Percentiles rank a stretch among this genome's conserved stretches.
These are phyloP conservation scores for Entrophospora sp. DNA, from an alignment of 192 early-diverging fungal genomes.

Conservation along the genomic window DNA sequence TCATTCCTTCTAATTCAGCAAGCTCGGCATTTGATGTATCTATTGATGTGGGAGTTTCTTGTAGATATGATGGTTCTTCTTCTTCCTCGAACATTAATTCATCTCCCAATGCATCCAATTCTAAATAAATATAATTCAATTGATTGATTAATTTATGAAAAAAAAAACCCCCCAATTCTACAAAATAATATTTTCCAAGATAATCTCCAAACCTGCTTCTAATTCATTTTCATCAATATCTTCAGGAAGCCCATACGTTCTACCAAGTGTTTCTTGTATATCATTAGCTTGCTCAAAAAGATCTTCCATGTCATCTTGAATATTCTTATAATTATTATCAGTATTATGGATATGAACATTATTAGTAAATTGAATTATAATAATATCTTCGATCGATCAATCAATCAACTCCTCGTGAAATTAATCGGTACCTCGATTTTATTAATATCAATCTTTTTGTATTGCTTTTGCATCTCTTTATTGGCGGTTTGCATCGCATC, in stretches of 20 bases:
- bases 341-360: not conserved
- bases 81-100: slow-evolving; percentile 77
- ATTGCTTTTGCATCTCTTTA: slow-evolving; percentile 92
- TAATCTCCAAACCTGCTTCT: slow-evolving; percentile 68
- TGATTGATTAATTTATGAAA: too few relatives aligned
- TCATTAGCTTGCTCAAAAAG: slow-evolving; percentile 95
- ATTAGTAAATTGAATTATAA: too few relatives aligned
- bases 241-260: slow-evolving; percentile 88
- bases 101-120: slow-evolving; percentile 94
- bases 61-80: slow-evolving; percentile 74
- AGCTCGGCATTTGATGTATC: slow-evolving; percentile 39
- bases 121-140: slow-evolving; percentile 42
- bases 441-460: slow-evolving; percentile 89
- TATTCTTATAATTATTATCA: slow-evolving; percentile 40
- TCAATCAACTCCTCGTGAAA: too few relatives aligned
- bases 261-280: slow-evolving; percentile 88
- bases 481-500: slow-evolving; percentile 96
- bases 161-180: too few relatives aligned
- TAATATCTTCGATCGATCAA: too few relatives aligned
- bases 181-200: too few relatives aligned
- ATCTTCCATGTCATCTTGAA: slow-evolving; percentile 99
- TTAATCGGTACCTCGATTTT: slow-evolving; percentile 76
- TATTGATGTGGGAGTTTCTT: slow-evolving; percentile 51
- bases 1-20: slow-evolving; percentile 34
- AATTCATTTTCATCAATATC: slow-evolving; percentile 95